Evolutionary conservation across 495 filamentous ascomycete species (phyloP).

Genomic region (Xylaria palmicola): DNA sequence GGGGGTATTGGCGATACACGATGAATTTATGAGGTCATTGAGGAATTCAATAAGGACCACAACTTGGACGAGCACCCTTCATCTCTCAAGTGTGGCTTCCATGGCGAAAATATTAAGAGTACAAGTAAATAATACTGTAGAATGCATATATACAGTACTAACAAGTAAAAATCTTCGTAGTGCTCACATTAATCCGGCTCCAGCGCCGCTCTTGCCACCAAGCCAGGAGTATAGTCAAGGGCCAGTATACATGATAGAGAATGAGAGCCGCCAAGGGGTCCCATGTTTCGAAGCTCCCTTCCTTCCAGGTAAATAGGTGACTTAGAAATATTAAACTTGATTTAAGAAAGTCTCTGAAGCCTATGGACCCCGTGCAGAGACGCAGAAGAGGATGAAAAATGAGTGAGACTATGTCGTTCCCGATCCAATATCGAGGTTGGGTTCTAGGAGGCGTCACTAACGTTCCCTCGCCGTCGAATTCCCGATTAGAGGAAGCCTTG

Average conservation of each 20-base stretch:
- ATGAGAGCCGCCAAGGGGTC: conserved; percentile 59
- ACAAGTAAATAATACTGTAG: not conserved
- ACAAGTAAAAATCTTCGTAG: conserved; percentile 54
- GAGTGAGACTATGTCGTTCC: conserved; percentile 55
- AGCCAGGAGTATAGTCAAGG: conserved; percentile 42
- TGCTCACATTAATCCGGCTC: conserved; percentile 61
- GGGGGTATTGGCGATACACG: not conserved
- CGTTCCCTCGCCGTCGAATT: not conserved
- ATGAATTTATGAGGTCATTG: conserved; percentile 20
- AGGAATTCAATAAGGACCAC: not conserved
- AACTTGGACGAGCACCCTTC: not conserved
- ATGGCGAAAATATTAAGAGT: not conserved
- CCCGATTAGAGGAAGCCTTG: not conserved
- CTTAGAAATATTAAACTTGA: conserved; percentile 27
- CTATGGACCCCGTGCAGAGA: not conserved
- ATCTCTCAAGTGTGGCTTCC: not conserved
- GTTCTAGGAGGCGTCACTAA: conserved; percentile 29
- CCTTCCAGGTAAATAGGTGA: conserved; percentile 57
- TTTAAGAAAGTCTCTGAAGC: conserved; percentile 19
- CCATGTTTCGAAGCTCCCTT: conserved; percentile 59
- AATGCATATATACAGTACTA: conserved; percentile 5
- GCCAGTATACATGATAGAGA: conserved; percentile 64
- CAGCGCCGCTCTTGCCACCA: conserved; percentile 45
- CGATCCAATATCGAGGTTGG: conserved; percentile 55
- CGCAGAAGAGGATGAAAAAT: conserved; percentile 28